A percentile compares a stretch with the other conserved stretches of the same genome.
phyloP scores from a whole-genome alignment of 306 rosid genomes.

The Astragalus membranaceus region DNA sequence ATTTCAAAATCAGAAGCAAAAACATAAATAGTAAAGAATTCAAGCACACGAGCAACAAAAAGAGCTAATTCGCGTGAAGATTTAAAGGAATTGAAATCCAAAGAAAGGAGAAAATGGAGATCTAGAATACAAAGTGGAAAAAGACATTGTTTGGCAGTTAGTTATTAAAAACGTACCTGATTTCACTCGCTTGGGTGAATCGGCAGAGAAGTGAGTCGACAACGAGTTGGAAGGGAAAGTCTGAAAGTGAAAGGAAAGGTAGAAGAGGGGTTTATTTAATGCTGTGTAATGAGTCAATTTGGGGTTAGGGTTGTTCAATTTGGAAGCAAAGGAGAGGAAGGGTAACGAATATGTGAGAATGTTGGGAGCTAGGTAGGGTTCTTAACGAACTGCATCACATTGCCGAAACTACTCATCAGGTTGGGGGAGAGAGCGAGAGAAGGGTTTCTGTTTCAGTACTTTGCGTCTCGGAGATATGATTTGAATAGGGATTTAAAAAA shows the following conservation, averaged over 20 bases:
- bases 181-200: slow-evolving; percentile 3
- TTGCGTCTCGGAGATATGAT: too few relatives aligned
- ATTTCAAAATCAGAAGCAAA: background rate
- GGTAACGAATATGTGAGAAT: too few relatives aligned
- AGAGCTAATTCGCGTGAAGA: background rate
- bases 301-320: too few relatives aligned
- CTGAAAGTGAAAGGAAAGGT: background rate
- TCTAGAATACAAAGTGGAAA: background rate
- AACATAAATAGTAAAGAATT: background rate
- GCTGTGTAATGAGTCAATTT: slow-evolving; percentile 20
- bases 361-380: too few relatives aligned
- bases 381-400: too few relatives aligned
- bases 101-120: slow-evolving; percentile 5
- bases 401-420: too few relatives aligned
- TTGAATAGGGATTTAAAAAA: too few relatives aligned
- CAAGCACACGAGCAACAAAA: background rate
- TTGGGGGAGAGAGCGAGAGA: too few relatives aligned
- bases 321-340: too few relatives aligned
- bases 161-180: slow-evolving; percentile 33
- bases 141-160: background rate
- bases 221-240: slow-evolving; percentile 5
- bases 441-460: too few relatives aligned
- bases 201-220: slow-evolving; percentile 4
- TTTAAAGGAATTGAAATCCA: background rate
- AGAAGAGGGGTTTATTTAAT: slow-evolving; percentile 24